A percentile compares a stretch with the other conserved stretches of the same genome.
phyloP scores from a whole-genome alignment of 192 early-diverging fungal genomes.

The Gaertneriomyces semiglobifer region DNA sequence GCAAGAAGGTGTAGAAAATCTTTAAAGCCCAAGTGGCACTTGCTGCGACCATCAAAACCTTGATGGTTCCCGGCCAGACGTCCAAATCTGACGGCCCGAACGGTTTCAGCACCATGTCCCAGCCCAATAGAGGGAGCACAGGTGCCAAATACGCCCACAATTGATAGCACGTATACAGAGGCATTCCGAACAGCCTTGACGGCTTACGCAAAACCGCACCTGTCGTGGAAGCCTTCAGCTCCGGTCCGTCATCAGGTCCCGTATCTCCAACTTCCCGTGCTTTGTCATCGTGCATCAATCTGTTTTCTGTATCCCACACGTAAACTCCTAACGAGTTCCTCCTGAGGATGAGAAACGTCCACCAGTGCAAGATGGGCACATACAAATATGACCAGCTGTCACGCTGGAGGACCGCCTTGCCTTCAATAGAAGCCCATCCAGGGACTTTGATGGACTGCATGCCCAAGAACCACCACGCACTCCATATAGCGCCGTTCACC shows the following conservation, averaged over 20 bases:
- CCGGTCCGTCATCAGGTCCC: neutral
- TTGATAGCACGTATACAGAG: slow-evolving; percentile 6
- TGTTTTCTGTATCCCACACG: slow-evolving; percentile 26
- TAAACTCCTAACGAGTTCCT: slow-evolving; percentile 4
- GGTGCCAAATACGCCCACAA: slow-evolving; percentile 24
- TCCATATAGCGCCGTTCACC: slow-evolving; percentile 26
- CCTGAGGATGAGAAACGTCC: slow-evolving; percentile 16
- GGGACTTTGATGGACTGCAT: too few relatives aligned
- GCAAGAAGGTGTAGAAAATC: slow-evolving; percentile 23
- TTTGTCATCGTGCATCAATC: slow-evolving; percentile 8
- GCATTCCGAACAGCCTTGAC: too few relatives aligned
- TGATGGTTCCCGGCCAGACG: slow-evolving; percentile 22
- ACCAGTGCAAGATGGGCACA: slow-evolving; percentile 26
- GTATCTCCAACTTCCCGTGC: too few relatives aligned
- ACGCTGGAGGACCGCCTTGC: neutral
- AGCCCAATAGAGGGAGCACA: slow-evolving; percentile 19
- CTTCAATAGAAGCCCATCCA: too few relatives aligned
- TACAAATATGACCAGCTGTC: slow-evolving; percentile 20
- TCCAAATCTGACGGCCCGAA: slow-evolving; percentile 14
- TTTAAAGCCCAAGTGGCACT: slow-evolving; percentile 13
- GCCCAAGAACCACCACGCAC: slow-evolving; percentile 28
- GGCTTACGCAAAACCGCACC: too few relatives aligned
- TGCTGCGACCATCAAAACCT: slow-evolving; percentile 12
- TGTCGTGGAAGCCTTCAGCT: neutral
- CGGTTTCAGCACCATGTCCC: slow-evolving; percentile 22